Conservation (phyloP, 495 filamentous ascomycete genomes). For the Amphirosellinia nigrospora region DNA sequence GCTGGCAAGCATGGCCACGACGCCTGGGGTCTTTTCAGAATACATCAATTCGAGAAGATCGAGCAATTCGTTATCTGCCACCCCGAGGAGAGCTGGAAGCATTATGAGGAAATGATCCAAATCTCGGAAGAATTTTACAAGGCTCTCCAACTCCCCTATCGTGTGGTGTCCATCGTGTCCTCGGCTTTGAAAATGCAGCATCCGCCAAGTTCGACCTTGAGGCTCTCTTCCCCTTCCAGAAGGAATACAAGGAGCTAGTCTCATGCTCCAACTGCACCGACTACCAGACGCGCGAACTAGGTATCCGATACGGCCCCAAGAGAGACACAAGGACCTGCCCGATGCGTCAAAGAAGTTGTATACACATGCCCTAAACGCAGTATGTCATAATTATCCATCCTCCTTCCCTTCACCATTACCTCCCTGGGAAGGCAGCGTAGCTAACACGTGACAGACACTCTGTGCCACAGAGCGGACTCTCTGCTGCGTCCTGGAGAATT, state of each 20-base stretch:
- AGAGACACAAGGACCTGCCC: slow-evolving; percentile 69
- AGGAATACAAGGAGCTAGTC: slow-evolving; percentile 97
- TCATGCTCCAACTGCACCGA: slow-evolving; percentile 96
- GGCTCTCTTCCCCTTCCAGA: slow-evolving; percentile 95
- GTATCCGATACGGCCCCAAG: slow-evolving; percentile 84
- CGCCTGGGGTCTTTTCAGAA: slow-evolving; percentile 97
- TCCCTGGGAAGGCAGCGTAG: not conserved
- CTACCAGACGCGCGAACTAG: slow-evolving; percentile 87
- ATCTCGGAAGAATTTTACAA: slow-evolving; percentile 94
- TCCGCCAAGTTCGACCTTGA: slow-evolving; percentile 96
- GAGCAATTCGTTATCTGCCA: slow-evolving; percentile 95
- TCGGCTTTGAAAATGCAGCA: slow-evolving; percentile 94
- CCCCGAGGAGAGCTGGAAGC: slow-evolving; percentile 93
- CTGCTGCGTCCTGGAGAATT: slow-evolving; percentile 96
- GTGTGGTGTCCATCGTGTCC: slow-evolving; percentile 89
- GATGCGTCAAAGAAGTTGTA: slow-evolving; percentile 78
- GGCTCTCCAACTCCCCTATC: slow-evolving; percentile 86
- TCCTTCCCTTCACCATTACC: not conserved
- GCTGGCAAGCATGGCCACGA: slow-evolving; percentile 92
- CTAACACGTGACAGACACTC: slow-evolving; percentile 58
- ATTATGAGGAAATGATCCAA: slow-evolving; percentile 89
- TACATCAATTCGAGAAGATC: slow-evolving; percentile 98
- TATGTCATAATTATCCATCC: not conserved
- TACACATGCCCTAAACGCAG: slow-evolving; percentile 87
- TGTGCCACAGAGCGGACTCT: slow-evolving; percentile 93